Conservation (phyloP, 768 basidiomycete species). For the Russula virescens region DNA sequence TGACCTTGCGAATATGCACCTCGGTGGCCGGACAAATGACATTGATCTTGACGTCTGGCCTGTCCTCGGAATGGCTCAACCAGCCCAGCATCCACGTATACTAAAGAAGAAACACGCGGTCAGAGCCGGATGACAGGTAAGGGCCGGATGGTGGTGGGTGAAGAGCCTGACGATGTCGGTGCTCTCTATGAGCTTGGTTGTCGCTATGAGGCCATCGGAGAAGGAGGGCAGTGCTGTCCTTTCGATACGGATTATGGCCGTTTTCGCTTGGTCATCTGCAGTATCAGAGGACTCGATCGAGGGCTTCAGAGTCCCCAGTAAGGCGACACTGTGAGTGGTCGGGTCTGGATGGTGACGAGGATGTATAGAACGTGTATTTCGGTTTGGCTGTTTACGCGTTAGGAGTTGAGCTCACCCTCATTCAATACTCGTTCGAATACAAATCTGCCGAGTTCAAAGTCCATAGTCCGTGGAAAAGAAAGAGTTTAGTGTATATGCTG, state of each 20-base stretch:
- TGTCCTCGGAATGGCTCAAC: slow-evolving; percentile 38
- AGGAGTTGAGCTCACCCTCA: slow-evolving; percentile 21
- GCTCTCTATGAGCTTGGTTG: slow-evolving; percentile 44
- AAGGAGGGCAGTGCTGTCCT: slow-evolving; percentile 59
- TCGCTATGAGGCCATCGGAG: slow-evolving; percentile 38
- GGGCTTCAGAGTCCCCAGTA: slow-evolving; percentile 13
- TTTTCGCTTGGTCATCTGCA: background rate
- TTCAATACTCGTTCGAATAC: slow-evolving; percentile 18
- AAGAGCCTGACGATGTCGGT: slow-evolving; percentile 61
- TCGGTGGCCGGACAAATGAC: slow-evolving; percentile 87
- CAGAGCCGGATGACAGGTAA: background rate
- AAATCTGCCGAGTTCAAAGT: slow-evolving; percentile 19
- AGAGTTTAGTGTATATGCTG: no score
- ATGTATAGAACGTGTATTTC: no score
- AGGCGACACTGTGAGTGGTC: slow-evolving; percentile 4
- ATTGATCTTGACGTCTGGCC: slow-evolving; percentile 75
- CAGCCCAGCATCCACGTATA: slow-evolving; percentile 80
- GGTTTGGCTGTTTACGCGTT: no score
- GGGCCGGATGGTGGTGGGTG: background rate
- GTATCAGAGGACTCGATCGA: background rate
- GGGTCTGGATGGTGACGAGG: slow-evolving; percentile 10
- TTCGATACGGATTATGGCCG: slow-evolving; percentile 71
- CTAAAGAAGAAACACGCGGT: slow-evolving; percentile 35
- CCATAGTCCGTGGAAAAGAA: background rate
- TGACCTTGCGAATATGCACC: slow-evolving; percentile 78